Conservation (phyloP, 2,329 filamentous ascomycete genomes). For the Neofusicoccum ribis region DNA sequence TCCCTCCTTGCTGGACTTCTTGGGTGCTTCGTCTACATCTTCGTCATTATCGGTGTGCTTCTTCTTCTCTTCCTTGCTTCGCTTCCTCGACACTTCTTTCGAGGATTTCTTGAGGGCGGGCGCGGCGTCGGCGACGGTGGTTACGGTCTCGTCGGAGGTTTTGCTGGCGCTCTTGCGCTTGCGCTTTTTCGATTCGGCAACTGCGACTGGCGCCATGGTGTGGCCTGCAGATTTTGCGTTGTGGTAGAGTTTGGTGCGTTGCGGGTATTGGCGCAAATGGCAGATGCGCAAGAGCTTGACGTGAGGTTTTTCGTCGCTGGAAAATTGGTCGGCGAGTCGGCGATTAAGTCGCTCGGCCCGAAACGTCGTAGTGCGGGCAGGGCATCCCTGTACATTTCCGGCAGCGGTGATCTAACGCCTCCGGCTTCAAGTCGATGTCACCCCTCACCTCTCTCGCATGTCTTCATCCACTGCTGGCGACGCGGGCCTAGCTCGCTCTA, state of each 20-base stretch:
- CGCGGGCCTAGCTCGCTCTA: background rate
- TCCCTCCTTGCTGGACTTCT: slow-evolving; percentile 16
- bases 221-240: background rate
- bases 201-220: slow-evolving; percentile 40
- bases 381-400: slow-evolving; percentile 17
- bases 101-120: slow-evolving; percentile 38
- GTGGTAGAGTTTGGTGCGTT: background rate
- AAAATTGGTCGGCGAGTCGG: slow-evolving; percentile 2
- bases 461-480: slow-evolving; percentile 5
- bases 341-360: background rate
- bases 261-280: background rate
- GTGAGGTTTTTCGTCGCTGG: background rate
- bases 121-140: slow-evolving; percentile 23
- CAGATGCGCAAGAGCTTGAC: background rate
- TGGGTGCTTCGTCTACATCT: slow-evolving; percentile 30
- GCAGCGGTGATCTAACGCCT: slow-evolving; percentile 10
- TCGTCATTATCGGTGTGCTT: slow-evolving; percentile 30
- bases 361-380: background rate
- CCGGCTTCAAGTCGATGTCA: background rate
- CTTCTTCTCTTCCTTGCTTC: slow-evolving; percentile 44
- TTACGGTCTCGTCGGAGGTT: slow-evolving; percentile 29
- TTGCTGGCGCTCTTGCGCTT: slow-evolving; percentile 49
- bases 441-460: slow-evolving; percentile 1
- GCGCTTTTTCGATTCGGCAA: slow-evolving; percentile 45
- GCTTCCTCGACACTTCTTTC: slow-evolving; percentile 35